Conservation (phyloP, 306 rosid genomes). For the Vigna trinervia region DNA sequence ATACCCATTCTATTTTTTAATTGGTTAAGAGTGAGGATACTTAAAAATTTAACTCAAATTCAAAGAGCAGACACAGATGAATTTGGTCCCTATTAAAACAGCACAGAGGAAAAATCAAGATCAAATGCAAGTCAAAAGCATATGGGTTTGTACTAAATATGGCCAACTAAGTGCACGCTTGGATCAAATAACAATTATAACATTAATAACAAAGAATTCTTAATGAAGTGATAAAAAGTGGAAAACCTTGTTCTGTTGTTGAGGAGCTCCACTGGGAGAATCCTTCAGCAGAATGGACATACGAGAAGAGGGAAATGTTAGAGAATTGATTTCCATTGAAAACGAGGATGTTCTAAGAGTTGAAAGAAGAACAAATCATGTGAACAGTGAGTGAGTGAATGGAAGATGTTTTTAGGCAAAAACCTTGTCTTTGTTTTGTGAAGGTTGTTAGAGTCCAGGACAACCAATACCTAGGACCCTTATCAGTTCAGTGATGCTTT, state of each 20-base stretch:
- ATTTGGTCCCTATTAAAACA: not conserved
- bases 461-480: not conserved
- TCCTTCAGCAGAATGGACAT: not conserved
- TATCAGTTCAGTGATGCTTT: no score
- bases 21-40: not conserved
- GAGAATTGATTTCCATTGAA: conserved; percentile 45
- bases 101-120: not conserved
- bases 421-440: not conserved
- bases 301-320: conserved; percentile 9
- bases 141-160: not conserved
- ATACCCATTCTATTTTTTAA: no score
- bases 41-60: not conserved
- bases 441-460: not conserved
- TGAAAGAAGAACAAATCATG: not conserved
- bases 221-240: not conserved
- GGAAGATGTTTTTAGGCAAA: not conserved
- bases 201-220: not conserved
- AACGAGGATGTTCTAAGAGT: not conserved
- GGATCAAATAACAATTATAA: not conserved
- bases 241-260: conserved; percentile 47
- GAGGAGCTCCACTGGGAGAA: conserved; percentile 35
- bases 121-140: not conserved
- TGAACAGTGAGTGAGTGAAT: not conserved
- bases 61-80: not conserved
- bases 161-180: not conserved